Evolutionary conservation across 2,329 filamentous ascomycete species (phyloP), one percentile per base, ranked within the genome.

Genomic region (Plectosphaerella cucumerina): DNA sequence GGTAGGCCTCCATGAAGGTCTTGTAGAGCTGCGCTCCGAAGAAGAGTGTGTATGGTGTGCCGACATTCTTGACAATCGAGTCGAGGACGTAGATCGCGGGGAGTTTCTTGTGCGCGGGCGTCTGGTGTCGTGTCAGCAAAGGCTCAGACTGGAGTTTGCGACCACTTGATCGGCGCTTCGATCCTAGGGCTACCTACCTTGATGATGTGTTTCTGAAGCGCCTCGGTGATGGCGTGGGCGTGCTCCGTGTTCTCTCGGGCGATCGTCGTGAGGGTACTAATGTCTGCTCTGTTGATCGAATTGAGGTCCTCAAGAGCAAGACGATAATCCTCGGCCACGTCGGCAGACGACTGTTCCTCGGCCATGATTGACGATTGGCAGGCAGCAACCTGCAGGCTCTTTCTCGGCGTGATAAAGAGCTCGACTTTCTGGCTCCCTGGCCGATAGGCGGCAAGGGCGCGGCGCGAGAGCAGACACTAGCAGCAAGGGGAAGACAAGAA

Each of bases 31-130:
- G 93, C 39, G 90, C 86, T 48, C 92, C 90, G 58, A 99, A 88
- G 68, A 96, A 97, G 12, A 97, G 79, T 0, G 93, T 97, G 70
- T 99, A 99, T 8, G 94, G 94, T 1, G 93, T 97, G 54, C 94
- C 94, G 55, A 99, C 91, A 75, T 99, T 97, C 72, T 99, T 99
- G 65, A 96, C 92, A 55, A 99, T 93, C 15, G 93, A 97, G 72
- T 99, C 94, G 64, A 99, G 86, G 58, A 99, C 90, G 71, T 97
- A 99, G 23, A 99, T 80, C n/a, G 94, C 90, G 17, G 94, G 92
- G 3, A 99, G 77, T 65, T 97, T 99, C 69, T 91, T 92, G 54
- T 84, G 81, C 37, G 94, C 91, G 44, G 90, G 83, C 50, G 88
- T 90, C 94, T 99, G 41, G 46, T 43, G 47, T 48, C 43, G 52